Conservation (phyloP, 345 rosid genomes). For the Hibiscus tridactylites region DNA sequence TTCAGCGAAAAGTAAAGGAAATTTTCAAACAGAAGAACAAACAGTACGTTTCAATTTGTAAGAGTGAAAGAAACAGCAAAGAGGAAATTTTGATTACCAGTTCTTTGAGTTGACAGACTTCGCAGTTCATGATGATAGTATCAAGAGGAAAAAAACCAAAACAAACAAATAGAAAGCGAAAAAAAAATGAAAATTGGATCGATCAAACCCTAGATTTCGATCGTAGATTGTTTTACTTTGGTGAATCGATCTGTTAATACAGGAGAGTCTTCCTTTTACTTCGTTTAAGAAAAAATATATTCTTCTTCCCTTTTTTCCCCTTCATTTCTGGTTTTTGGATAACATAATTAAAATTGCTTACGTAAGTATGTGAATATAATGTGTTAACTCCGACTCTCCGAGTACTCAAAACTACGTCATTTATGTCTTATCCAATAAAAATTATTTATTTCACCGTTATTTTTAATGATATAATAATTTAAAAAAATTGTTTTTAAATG, state of each 20-base stretch:
- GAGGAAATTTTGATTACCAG: conserved; percentile 37
- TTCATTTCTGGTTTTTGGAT: not conserved
- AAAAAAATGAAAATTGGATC: not conserved
- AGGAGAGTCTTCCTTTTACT: not conserved
- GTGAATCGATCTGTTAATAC: not conserved
- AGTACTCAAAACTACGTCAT: too few relatives aligned
- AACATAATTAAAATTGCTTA: not conserved
- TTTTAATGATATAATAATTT: too few relatives aligned
- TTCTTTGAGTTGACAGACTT: conserved; percentile 90
- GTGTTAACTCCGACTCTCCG: not conserved
- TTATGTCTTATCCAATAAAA: too few relatives aligned
- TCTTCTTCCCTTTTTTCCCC: not conserved
- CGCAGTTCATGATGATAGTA: conserved; percentile 60
- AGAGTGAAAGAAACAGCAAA: not conserved
- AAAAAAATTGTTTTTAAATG: too few relatives aligned
- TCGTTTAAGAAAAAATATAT: not conserved
- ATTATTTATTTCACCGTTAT: too few relatives aligned
- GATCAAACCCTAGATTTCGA: not conserved
- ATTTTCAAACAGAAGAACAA: conserved; percentile 9
- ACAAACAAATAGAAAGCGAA: not conserved
- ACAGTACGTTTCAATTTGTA: not conserved
- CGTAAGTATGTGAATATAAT: not conserved
- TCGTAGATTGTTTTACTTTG: not conserved
- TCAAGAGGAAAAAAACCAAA: not conserved
- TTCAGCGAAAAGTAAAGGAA: not conserved